phyloP scores from a whole-genome alignment of 2,329 filamentous ascomycete species.

The Penicillium occitanis region DNA sequence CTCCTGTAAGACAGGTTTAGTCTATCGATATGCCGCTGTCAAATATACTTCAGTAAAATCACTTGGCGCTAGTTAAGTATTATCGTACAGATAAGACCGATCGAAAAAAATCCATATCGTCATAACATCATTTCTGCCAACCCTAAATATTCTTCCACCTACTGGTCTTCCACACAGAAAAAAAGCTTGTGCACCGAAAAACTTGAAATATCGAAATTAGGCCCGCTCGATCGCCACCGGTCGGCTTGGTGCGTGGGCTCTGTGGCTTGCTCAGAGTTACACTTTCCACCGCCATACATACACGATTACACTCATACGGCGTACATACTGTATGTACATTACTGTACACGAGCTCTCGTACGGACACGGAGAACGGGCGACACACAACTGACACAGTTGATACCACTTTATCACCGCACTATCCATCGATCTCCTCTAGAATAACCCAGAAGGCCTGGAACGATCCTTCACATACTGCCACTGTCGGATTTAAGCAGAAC shows the following conservation, averaged over 20 bases:
- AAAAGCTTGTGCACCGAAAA: slow-evolving; percentile 6
- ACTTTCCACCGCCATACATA: not conserved
- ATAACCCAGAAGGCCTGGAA: slow-evolving; percentile 4
- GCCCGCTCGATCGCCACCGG: slow-evolving; percentile 1
- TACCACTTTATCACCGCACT: not conserved
- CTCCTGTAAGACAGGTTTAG: not conserved
- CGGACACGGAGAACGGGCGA: not conserved
- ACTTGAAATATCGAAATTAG: slow-evolving; percentile 1
- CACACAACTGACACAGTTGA: not conserved
- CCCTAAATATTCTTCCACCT: not conserved
- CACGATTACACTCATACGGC: too few relatives aligned
- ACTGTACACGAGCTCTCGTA: not conserved
- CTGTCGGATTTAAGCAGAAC: not conserved
- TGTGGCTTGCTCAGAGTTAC: slow-evolving; percentile 9
- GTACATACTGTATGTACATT: not conserved
- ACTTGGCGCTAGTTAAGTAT: not conserved
- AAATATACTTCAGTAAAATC: not conserved
- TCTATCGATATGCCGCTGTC: not conserved
- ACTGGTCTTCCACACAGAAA: not conserved
- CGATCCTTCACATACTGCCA: not conserved
- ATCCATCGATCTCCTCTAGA: not conserved
- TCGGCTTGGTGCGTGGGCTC: slow-evolving; percentile 1
- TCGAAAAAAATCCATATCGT: not conserved
- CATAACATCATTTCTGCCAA: not conserved
- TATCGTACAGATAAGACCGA: not conserved